Evolutionary conservation across 1,284 basidiomycete genomes (phyloP), one percentile per base, ranked within the genome.

Genomic region (Peniophora sp.): DNA sequence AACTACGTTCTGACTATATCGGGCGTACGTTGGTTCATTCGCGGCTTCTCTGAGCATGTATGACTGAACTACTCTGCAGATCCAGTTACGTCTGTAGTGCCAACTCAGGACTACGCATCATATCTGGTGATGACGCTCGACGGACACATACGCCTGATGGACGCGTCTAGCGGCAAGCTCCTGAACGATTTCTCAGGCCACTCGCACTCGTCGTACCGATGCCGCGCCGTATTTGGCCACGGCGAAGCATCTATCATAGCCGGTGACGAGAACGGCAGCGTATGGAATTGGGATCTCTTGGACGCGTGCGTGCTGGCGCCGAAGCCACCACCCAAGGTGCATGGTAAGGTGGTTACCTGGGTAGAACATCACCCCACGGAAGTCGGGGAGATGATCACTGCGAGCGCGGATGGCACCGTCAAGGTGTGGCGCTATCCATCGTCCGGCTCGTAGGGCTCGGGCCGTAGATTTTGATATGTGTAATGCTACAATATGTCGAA

Each of bases 261-360:
- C 41, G 96, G 96, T 3, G 97, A 98, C 63, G 95, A 97, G 64
- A 77, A 85, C 3, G 97, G 97, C 0, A 69, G 69, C 52, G 70
- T 99, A 3, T 94, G 91, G 86, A 83, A 81, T 36, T 99, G 96
- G 95, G 92, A 96, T 62, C 71, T 97, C 50, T 77, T 97, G 24
- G 87, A 92, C 64, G 92, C 92, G 66, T 61, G 80, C 50, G 70
- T 81, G 18, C 60, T 92, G 18, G 70, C 76, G 51, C 80, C 78
- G 20, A 81, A 80, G 57, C 83, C 81, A 41, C 88, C 85, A 3
- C 79, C 80, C 18, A 81, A 81, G 62, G 79, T 81, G 2, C 93
- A 97, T 63, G 74, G 83, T 46, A 92, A 88, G 64, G 78, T 90
- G 22, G 83, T 98, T 42, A 88, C 92, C 14, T 97, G 93, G 90